Base-by-base conservation (phyloP, 306 rosid species). In the Macrotyloma uniflorum region DNA sequence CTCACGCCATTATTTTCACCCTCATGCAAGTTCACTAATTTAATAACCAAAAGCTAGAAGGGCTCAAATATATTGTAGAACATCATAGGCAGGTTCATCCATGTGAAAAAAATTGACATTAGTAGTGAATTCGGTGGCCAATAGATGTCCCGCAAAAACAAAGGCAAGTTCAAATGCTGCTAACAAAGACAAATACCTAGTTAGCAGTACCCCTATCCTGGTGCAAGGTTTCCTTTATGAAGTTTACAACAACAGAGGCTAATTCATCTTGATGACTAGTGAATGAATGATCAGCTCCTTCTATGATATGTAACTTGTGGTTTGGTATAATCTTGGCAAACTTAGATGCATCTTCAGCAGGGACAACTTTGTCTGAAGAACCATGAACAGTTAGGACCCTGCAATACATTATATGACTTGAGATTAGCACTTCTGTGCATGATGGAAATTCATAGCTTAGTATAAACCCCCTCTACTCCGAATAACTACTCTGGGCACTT, bases 311-410 rank as follows among this genome's bases (percentile, higher is more conserved):
- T 78, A 91, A 64, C 81, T 86, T 83, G 89, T 92, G 98, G 72
- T 92, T 88, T 14, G 94, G 93, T 89, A 92, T 79, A 51, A 89
- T 86, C 86, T 90, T 88, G 75, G 85, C 81, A 57, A 94, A 90
- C 79, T 86, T 85, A 0, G 7, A 57, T 20, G 97, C 93, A 59
- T 90, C 90, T 71, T 85, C 86, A 50, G 87, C 86, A 0, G 87
- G 86, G 67, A 92, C 74, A 76, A 71, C 35, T 55, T 84, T 79
- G 73, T 90, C 97, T 4, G 83, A 89, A 80, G 91, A 66, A 81
- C 98, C 97, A 78, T 94, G 98, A 73, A 92, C 79, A 23, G 93
- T 90, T 28, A 91, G 76, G 54, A 94, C 92, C 94, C 97, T 94
- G 87, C 79, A 47, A 57, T 49, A 36, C 45, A 74, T 59, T 40